phyloP scores from a whole-genome alignment of 106 monocot genomes.

The Dioscorea alata region DNA sequence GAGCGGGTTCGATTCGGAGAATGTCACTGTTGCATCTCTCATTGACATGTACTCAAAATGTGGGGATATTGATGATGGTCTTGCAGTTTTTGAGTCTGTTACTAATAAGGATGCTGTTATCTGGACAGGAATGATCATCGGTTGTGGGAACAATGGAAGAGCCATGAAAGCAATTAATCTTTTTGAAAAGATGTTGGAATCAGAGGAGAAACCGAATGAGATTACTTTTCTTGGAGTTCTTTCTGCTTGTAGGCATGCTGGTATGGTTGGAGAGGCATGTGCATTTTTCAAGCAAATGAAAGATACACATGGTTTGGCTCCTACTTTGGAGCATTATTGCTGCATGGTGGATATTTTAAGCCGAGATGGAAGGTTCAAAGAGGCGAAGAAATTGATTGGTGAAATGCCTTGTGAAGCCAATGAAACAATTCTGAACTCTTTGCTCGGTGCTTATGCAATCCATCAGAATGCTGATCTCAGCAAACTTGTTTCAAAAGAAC shows the following conservation, averaged over 20 bases:
- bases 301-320: slow-evolving; percentile 23
- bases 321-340: slow-evolving; percentile 52
- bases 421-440: slow-evolving; percentile 32
- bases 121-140: slow-evolving; percentile 62
- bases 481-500: slow-evolving; percentile 2
- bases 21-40: slow-evolving; percentile 36
- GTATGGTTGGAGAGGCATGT: slow-evolving; percentile 45
- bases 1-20: slow-evolving; percentile 36
- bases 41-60: slow-evolving; percentile 75
- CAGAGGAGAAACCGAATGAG: slow-evolving; percentile 47
- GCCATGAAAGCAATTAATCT: slow-evolving; percentile 39
- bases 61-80: slow-evolving; percentile 45
- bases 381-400: slow-evolving; percentile 35
- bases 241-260: slow-evolving; percentile 74
- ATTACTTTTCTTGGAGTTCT: slow-evolving; percentile 61
- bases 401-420: slow-evolving; percentile 36
- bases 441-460: slow-evolving; percentile 21
- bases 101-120: slow-evolving; percentile 28
- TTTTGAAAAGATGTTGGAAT: slow-evolving; percentile 46
- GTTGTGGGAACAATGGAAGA: slow-evolving; percentile 67
- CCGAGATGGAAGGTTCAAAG: slow-evolving; percentile 38
- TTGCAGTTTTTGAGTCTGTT: slow-evolving; percentile 27
- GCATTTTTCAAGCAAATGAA: slow-evolving; percentile 31
- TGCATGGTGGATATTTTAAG: slow-evolving; percentile 60
- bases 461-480: slow-evolving; percentile 14